Base-by-base conservation (phyloP, 306 rosid genomes). In the Rosa persica region DNA sequence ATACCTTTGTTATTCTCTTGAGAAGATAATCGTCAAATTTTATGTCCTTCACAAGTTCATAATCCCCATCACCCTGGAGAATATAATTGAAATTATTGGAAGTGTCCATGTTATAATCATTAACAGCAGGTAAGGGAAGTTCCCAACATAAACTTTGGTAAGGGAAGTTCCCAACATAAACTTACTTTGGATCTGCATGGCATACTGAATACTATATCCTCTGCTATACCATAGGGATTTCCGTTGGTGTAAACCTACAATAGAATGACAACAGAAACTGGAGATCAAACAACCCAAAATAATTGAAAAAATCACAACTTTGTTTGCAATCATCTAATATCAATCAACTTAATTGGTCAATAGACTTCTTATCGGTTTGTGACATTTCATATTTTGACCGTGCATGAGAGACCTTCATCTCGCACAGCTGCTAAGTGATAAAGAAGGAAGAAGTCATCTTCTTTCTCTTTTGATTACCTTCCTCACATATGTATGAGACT, bases 121-220 rank as follows among this genome's bases (percentile, higher is more conserved):
- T 51, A 65, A 69, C 27, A 57, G 36, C 27, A 64, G 23, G 71
- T 82, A 75, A 70, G 75, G 25, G 61, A 62, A 76, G 74, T 39
- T 64, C 61, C 73, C 47, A 34, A 47, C 43, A 38, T 38, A 62
- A 71, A 61, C 90, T 80, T 88, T n/a, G n/a, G n/a, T n/a, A n/a
- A n/a, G n/a, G n/a, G 61, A 62, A 76, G 74, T 39, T 64, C 61
- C 73, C 47, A 34, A 47, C 43, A 38, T 38, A 62, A 71, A 61
- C 90, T 80, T 88, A 91, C 99, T 46, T 88, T 93, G 46, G 99
- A 95, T 89, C 97, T 90, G 74, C 99, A 95, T 16, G 99, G 99
- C 99, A 95, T 90, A 60, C 98, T 95, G 89, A 89, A 95, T 72
- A 95, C 94, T 76, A 95, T 88, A 88, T 77, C 98, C 82, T 96